Percentiles rank a stretch among this genome's conserved stretches.
Conservation (phyloP, 73 alveolate species). For the Paramecium primaurelia region DNA sequence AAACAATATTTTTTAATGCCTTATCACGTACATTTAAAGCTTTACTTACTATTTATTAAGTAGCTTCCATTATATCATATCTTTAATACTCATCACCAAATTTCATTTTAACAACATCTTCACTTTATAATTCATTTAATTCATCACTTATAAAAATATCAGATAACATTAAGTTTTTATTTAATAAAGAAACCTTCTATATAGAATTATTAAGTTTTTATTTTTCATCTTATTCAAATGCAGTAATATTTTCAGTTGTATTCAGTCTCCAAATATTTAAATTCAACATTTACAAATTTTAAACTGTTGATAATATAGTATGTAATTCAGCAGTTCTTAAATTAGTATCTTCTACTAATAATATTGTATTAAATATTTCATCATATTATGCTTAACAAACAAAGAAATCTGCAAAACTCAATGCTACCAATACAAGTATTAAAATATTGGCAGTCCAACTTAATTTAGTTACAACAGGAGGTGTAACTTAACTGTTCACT, state of each 20-base stretch:
- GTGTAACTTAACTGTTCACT: slow-evolving; percentile 45
- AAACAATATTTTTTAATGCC: neutral
- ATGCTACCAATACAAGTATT: slow-evolving; percentile 18
- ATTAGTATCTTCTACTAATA: neutral
- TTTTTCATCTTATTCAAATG: neutral
- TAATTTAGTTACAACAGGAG: slow-evolving; percentile 13
- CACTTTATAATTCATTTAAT: neutral
- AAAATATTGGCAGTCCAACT: slow-evolving; percentile 52
- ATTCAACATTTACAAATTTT: slow-evolving; percentile 39
- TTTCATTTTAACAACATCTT: slow-evolving; percentile 24
- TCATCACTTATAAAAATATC: neutral
- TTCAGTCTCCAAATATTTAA: neutral
- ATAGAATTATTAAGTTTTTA: neutral
- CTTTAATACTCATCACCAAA: neutral
- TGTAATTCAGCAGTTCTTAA: slow-evolving; percentile 49
- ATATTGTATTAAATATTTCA: slow-evolving; percentile 31
- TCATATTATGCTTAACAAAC: slow-evolving; percentile 18
- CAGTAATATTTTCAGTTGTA: neutral
- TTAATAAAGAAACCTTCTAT: neutral
- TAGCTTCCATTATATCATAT: slow-evolving; percentile 34
- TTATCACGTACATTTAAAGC: slow-evolving; percentile 31
- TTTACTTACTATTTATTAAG: slow-evolving; percentile 32
- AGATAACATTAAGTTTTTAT: neutral
- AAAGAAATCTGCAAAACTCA: slow-evolving; percentile 55
- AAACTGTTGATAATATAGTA: neutral